Evolutionary conservation across 2,329 filamentous ascomycete genomes (phyloP).

Genomic region (Fusarium sp.): DNA sequence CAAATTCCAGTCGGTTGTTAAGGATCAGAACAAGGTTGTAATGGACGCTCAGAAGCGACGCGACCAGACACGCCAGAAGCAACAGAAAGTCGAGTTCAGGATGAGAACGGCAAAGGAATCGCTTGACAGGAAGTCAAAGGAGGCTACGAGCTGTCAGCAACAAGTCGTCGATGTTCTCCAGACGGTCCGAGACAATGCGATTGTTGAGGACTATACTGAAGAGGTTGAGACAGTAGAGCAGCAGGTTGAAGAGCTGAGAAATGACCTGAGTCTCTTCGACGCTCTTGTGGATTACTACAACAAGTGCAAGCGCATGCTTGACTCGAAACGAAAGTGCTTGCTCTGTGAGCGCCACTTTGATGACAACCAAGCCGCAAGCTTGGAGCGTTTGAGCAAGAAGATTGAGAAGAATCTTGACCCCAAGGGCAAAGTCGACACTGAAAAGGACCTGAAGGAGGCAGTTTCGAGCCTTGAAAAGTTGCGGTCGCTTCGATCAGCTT

Average conservation of each 20-base stretch:
- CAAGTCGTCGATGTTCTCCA: slow-evolving; percentile 64
- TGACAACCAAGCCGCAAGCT: slow-evolving; percentile 66
- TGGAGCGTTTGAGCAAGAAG: slow-evolving; percentile 73
- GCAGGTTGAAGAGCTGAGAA: slow-evolving; percentile 70
- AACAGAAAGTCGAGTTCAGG: slow-evolving; percentile 81
- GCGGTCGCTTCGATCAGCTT: slow-evolving; percentile 72
- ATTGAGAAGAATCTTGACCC: slow-evolving; percentile 74
- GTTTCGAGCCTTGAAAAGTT: slow-evolving; percentile 68
- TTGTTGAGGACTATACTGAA: slow-evolving; percentile 66
- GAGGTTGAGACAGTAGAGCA: slow-evolving; percentile 64
- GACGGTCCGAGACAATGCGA: slow-evolving; percentile 56
- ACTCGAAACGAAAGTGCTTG: slow-evolving; percentile 78
- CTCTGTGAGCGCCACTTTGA: slow-evolving; percentile 80
- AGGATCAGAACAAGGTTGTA: slow-evolving; percentile 68
- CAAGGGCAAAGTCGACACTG: slow-evolving; percentile 70
- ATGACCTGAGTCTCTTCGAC: slow-evolving; percentile 76
- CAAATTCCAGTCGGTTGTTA: slow-evolving; percentile 74
- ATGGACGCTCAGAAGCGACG: slow-evolving; percentile 76
- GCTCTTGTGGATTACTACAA: slow-evolving; percentile 78
- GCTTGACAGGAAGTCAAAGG: slow-evolving; percentile 71
- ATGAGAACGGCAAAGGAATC: slow-evolving; percentile 75
- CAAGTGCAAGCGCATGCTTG: slow-evolving; percentile 73
- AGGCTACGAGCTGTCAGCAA: slow-evolving; percentile 71
- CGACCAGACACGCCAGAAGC: slow-evolving; percentile 77
- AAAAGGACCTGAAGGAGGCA: slow-evolving; percentile 68